A percentile compares a stretch with the other conserved stretches of the same genome.
These are phyloP conservation scores for Samsoniella hepiali DNA, from an alignment of 2,329 filamentous ascomycete genomes.

Conservation along the genomic window DNA sequence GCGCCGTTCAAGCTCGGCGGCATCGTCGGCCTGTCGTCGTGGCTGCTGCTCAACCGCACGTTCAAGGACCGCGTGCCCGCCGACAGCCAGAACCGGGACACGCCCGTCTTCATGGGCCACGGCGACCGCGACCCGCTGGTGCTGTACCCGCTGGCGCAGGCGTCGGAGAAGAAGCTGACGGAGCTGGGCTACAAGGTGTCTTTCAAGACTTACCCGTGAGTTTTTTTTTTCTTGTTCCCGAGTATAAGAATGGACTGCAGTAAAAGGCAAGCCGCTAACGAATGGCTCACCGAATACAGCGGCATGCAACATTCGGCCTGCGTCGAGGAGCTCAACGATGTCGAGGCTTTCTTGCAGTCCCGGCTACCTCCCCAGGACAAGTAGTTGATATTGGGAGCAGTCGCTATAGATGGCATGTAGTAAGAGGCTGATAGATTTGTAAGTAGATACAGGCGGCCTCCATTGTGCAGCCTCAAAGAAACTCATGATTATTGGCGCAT, in stretches of 20 bases:
- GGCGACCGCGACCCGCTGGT: slow-evolving; percentile 73
- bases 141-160: slow-evolving; percentile 62
- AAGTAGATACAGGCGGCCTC: not conserved
- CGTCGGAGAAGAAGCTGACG: slow-evolving; percentile 64
- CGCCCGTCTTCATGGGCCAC: slow-evolving; percentile 81
- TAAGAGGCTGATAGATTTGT: not conserved
- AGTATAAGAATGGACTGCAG: too few relatives aligned
- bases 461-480: not conserved
- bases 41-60: slow-evolving; percentile 62
- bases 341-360: slow-evolving; percentile 58
- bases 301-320: slow-evolving; percentile 74
- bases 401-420: not conserved
- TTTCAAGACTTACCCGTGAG: slow-evolving; percentile 72
- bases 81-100: slow-evolving; percentile 52
- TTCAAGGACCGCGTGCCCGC: slow-evolving; percentile 42
- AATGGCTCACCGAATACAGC: slow-evolving; percentile 38
- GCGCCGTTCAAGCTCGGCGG: slow-evolving; percentile 73
- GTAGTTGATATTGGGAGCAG: not conserved
- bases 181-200: slow-evolving; percentile 69
- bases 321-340: slow-evolving; percentile 74
- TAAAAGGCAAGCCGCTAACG: not conserved
- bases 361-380: slow-evolving; percentile 40
- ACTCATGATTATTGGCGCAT: too few relatives aligned
- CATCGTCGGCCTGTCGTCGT: slow-evolving; percentile 80
- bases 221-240: not conserved